These are phyloP conservation scores for Cystobasidium sp. DNA, from an alignment of 1,284 basidiomycete genomes.

Conservation along the genomic window DNA sequence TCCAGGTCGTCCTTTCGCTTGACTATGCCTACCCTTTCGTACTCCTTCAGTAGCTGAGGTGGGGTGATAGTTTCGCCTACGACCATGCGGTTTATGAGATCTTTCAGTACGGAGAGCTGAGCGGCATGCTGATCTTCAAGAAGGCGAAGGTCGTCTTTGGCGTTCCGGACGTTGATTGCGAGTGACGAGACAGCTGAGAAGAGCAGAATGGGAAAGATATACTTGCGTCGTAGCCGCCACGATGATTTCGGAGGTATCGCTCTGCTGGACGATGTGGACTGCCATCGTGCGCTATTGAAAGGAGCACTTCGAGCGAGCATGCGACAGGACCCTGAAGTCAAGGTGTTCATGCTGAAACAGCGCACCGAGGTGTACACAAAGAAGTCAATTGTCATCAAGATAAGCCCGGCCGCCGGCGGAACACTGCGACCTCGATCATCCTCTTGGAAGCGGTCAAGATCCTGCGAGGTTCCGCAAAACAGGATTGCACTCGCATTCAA, in stretches of 20 bases:
- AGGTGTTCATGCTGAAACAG: neutral
- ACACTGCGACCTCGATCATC: no score
- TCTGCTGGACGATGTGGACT: neutral
- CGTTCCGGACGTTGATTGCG: slow-evolving; percentile 50
- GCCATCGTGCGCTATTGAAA: slow-evolving; percentile 1
- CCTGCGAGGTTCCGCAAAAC: neutral
- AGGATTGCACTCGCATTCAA: neutral
- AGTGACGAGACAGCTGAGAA: slow-evolving; percentile 49
- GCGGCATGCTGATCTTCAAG: slow-evolving; percentile 44
- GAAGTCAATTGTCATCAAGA: no score
- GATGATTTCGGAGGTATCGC: neutral
- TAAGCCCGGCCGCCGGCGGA: no score
- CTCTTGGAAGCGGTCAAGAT: no score
- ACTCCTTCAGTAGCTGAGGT: slow-evolving; percentile 45
- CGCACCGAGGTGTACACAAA: no score
- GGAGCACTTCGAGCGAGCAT: neutral
- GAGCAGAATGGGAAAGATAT: slow-evolving; percentile 50
- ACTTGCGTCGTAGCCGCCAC: slow-evolving; percentile 7
- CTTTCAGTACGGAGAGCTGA: slow-evolving; percentile 49
- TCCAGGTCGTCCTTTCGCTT: slow-evolving; percentile 32
- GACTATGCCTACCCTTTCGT: slow-evolving; percentile 47
- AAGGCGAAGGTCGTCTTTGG: slow-evolving; percentile 40
- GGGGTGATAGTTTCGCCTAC: slow-evolving; percentile 22
- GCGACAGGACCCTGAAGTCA: no score
- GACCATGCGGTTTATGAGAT: neutral